Percentiles rank a stretch among this genome's conserved stretches.
These are phyloP conservation scores for Entomortierella chlamydospora DNA, from an alignment of 192 early-diverging fungal genomes.

Conservation along the genomic window DNA sequence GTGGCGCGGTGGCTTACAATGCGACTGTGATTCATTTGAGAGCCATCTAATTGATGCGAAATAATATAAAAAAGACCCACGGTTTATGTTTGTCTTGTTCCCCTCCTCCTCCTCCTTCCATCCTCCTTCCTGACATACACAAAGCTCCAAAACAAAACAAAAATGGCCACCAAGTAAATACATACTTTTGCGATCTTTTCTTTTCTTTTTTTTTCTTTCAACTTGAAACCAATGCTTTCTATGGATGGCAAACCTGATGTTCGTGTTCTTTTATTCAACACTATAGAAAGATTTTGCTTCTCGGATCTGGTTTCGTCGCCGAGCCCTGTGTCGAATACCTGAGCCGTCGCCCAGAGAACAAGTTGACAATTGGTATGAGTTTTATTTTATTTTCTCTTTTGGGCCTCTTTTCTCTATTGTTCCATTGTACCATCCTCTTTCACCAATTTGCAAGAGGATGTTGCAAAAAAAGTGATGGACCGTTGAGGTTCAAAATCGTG, in stretches of 20 bases:
- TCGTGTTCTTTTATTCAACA: neutral
- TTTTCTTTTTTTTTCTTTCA: neutral
- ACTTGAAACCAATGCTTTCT: neutral
- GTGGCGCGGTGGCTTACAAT: neutral
- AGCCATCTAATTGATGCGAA: too few species aligned
- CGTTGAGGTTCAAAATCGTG: too few species aligned
- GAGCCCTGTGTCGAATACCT: slow-evolving; percentile 95
- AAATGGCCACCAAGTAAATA: slow-evolving; percentile 50
- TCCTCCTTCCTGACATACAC: neutral
- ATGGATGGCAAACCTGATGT: neutral
- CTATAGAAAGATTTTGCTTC: slow-evolving; percentile 88
- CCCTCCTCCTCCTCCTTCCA: neutral
- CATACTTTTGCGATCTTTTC: neutral
- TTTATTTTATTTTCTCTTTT: neutral
- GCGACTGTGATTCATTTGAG: neutral
- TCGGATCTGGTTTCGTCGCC: slow-evolving; percentile 98
- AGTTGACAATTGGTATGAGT: slow-evolving; percentile 84
- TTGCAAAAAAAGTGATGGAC: neutral
- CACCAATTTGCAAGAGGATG: neutral
- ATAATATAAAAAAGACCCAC: neutral
- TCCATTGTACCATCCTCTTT: neutral
- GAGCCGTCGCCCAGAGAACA: slow-evolving; percentile 87
- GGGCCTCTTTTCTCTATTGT: neutral
- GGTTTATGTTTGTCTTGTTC: neutral
- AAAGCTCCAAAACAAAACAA: too few species aligned